Evolutionary conservation across 495 filamentous ascomycete genomes (phyloP).

Genomic region (Annulohypoxylon nitens): DNA sequence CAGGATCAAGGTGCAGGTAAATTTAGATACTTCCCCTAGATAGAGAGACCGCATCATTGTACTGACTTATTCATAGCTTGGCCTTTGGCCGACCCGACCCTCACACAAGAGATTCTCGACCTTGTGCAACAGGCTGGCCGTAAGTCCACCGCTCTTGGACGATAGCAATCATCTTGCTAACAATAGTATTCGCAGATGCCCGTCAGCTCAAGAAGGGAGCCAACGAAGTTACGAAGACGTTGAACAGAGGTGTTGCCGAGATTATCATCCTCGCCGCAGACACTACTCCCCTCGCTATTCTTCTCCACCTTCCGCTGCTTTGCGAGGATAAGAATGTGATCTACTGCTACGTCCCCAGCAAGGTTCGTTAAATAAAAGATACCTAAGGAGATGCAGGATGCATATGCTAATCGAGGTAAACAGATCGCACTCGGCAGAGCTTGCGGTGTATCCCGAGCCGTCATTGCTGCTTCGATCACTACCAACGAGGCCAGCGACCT

Average conservation of each 20-base stretch:
- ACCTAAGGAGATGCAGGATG: constrained; percentile 15
- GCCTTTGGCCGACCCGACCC: constrained; percentile 85
- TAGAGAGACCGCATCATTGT: background rate
- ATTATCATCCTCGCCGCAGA: constrained; percentile 91
- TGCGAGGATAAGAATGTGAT: constrained; percentile 84
- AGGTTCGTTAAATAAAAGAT: constrained; percentile 46
- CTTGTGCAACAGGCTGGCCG: constrained; percentile 85
- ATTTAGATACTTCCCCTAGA: background rate
- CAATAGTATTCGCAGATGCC: constrained; percentile 64
- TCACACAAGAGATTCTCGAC: constrained; percentile 86
- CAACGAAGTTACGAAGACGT: constrained; percentile 62
- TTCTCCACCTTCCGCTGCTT: constrained; percentile 91
- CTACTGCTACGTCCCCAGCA: constrained; percentile 77
- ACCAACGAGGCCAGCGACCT: constrained; percentile 94
- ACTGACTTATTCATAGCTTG: constrained; percentile 71
- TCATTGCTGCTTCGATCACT: constrained; percentile 89
- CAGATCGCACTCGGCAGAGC: constrained; percentile 82
- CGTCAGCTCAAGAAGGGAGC: constrained; percentile 91
- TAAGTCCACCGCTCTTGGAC: constrained; percentile 33
- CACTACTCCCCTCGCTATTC: constrained; percentile 85
- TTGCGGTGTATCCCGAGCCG: constrained; percentile 85
- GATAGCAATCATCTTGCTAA: constrained; percentile 23
- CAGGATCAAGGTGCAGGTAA: constrained; percentile 65
- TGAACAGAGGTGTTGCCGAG: constrained; percentile 77
- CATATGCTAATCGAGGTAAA: constrained; percentile 13